Evolutionary conservation across 805 yeast genomes (phyloP).

Genomic region (Middelhovenomyces tepae): DNA sequence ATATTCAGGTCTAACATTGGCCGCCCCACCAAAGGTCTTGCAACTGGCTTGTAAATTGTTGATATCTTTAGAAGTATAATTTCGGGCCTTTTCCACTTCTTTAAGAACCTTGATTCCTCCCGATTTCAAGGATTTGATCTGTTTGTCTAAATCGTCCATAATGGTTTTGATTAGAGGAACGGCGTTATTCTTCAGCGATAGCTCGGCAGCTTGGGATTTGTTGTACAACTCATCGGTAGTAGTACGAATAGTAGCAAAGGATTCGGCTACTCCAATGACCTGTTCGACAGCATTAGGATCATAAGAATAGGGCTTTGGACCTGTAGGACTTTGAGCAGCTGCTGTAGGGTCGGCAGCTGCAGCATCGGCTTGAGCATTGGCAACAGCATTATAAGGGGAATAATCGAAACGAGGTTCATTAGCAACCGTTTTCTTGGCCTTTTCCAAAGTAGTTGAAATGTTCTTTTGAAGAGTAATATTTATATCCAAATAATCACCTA

Average conservation of each 20-base stretch:
- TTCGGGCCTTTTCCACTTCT: constrained; percentile 31
- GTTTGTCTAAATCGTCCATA: constrained; percentile 33
- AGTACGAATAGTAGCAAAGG: constrained; percentile 26
- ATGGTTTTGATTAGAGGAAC: constrained; percentile 38
- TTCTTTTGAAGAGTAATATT: constrained; percentile 23
- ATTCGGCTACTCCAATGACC: constrained; percentile 25
- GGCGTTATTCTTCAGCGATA: constrained; percentile 29
- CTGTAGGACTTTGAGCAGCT: constrained; percentile 4
- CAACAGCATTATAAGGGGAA: constrained; percentile 4
- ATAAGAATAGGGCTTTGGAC: background rate
- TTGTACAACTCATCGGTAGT: constrained; percentile 27
- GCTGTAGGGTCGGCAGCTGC: constrained; percentile 10
- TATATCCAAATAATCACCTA: constrained; percentile 25
- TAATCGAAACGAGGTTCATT: constrained; percentile 30
- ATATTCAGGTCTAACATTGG: constrained; percentile 28
- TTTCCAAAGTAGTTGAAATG: constrained; percentile 26
- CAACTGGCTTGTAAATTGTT: constrained; percentile 30
- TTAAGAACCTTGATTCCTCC: constrained; percentile 29
- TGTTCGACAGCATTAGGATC: constrained; percentile 5
- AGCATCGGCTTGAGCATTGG: constrained; percentile 10
- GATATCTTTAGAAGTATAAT: constrained; percentile 31
- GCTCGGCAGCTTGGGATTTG: constrained; percentile 33
- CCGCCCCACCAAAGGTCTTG: constrained; percentile 25
- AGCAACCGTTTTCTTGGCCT: constrained; percentile 25
- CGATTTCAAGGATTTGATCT: constrained; percentile 33